Base-by-base conservation (phyloP, 805 yeast genomes). In the Danielozyma ontarioensis region DNA sequence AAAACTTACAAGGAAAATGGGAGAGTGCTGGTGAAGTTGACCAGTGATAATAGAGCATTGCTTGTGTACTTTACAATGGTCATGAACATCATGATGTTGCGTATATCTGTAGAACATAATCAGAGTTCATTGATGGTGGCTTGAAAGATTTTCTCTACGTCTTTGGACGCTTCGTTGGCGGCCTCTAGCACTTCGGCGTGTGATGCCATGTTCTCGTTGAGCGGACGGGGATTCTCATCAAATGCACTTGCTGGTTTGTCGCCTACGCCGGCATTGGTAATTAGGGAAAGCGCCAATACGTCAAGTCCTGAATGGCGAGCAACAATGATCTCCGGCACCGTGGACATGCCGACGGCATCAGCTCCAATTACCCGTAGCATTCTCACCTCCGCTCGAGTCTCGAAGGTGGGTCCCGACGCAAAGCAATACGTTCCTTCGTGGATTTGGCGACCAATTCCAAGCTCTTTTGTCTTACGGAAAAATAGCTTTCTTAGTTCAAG, bases 261-360 rank as follows among this genome's bases (percentile, higher is more conserved):
- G 17, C 72, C 72, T 5, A 88, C 83, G 24, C 86, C 88, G 1
- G 76, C 80, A 52, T 90, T 90, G 14, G 97, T 90, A 46, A 90
- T 81, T 40, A 93, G 68, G 42, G 93, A 82, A 27, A 90, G 57
- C 0, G 97, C 97, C 41, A 90, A 63, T 4, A 88, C 95, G 42
- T 67, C 72, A 63, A 93, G 59, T 1, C 89, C 95, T 38, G 80
- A 73, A 56, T 93, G 97, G 55, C 95, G 78, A 2, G 96, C 97
- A 13, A 87, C 82, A 40, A 87, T 77, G 2, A 87, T 95, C 59
- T 90, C 98, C 0, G 98, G 97, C 22, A 90, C 97, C 0, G 97
- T 93, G 36, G 95, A 83, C 98, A 90, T 90, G 3, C 97, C 97
- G 2, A 89, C 97, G 0, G 93, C 84, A 57, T 90, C 97, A 32